Evolutionary conservation across 768 basidiomycete species (phyloP).

Genomic region (Erythrobasidium yunnanense): DNA sequence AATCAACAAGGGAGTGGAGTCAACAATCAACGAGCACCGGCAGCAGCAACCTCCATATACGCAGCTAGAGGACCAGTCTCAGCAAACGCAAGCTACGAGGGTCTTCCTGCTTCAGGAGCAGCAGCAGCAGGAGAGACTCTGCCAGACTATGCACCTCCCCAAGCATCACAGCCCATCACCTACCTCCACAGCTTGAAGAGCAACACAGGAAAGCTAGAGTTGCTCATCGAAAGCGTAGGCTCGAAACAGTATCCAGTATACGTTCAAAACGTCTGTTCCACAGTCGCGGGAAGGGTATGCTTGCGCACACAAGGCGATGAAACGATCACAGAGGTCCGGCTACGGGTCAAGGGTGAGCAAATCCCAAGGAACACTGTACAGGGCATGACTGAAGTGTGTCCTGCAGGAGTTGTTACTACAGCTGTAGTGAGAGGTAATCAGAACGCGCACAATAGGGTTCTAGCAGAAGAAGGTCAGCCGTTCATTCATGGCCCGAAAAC

Average conservation of each 20-base stretch:
- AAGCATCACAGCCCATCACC: neutral
- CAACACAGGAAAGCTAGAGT: neutral
- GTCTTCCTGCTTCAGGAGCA: too few relatives aligned
- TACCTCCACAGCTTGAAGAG: neutral
- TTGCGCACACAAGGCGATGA: slow-evolving; percentile 12
- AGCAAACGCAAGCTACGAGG: too few relatives aligned
- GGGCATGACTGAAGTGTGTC: neutral
- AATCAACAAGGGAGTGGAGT: too few relatives aligned
- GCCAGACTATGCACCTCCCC: slow-evolving; percentile 3
- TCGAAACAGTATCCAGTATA: slow-evolving; percentile 19
- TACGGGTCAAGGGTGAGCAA: slow-evolving; percentile 3
- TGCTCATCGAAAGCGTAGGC: neutral
- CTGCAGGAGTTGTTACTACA: slow-evolving; percentile 10
- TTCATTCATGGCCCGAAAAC: neutral
- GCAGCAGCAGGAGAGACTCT: neutral
- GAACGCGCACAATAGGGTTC: neutral
- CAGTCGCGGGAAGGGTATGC: neutral
- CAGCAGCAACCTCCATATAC: too few relatives aligned
- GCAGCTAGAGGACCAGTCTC: too few relatives aligned
- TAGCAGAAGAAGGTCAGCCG: slow-evolving; percentile 18
- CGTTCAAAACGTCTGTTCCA: neutral
- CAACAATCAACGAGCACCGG: too few relatives aligned
- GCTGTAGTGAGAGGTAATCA: neutral
- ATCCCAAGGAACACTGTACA: neutral
- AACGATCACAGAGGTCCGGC: slow-evolving; percentile 1